Base-by-base conservation (phyloP, 148 eudicot genomes). In the Polygonum maritimum region DNA sequence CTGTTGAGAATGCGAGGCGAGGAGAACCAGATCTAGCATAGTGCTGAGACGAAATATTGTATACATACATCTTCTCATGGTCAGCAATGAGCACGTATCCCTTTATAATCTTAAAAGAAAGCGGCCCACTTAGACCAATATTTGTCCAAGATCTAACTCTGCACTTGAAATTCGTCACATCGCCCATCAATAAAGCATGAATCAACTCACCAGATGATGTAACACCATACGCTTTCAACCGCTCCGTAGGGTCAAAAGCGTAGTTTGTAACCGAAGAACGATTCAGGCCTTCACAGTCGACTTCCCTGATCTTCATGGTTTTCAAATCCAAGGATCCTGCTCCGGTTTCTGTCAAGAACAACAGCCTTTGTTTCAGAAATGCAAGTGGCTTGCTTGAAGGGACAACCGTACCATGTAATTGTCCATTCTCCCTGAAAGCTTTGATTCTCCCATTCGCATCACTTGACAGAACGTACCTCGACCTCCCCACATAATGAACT, bases 301-400 rank as follows among this genome's bases (percentile, higher is more conserved):
- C 74, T 80, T 91, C 97, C 79, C 85, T 83, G 45, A 96, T 79
- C 79, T 80, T 92, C 99, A 96, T 96, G 71, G 91, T 91, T 84
- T 97, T 86, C 81, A 96, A 87, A 85, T 96, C 99, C 83, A 96
- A 84, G 12, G 98, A 96, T 18, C 99, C 99, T 0, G 95, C 99
- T 6, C 99, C 99, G 39, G 82, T 91, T 69, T 91, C 98, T 4
- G 90, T 96, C 54, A 96, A 84, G 83, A 96, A 96, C 85, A 96
- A 48, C 21, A 96, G 89, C 78, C 91, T 81, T 77, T 96, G 98
- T 81, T 88, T 96, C 80, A 96, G 85, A 82, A 96, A 96, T 4
- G 83, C 94, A 15, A 96, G 79, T 0, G 99, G 98, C 48, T 82
- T 89, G 54, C 92, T 91, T 0, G 77, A 79, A 13, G 99, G 98